Evolutionary conservation across 177 flowering plant species (phyloP).

Genomic region (Tripterygium wilfordii): DNA sequence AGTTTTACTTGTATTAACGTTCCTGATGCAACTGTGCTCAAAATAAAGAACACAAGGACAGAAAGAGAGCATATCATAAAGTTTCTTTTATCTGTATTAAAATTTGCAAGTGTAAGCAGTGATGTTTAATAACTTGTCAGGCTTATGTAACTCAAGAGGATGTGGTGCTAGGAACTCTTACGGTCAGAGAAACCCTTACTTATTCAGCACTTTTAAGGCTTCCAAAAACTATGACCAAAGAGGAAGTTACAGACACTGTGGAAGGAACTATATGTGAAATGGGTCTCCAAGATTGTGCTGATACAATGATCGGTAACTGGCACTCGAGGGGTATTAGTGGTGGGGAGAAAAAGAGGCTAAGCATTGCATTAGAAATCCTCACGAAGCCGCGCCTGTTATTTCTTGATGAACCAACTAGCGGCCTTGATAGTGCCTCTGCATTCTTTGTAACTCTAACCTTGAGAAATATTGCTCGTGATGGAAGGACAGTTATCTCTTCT

Average conservation of each 20-base stretch:
- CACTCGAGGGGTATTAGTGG: constrained; percentile 66
- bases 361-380: constrained; percentile 66
- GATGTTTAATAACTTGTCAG: constrained; percentile 19
- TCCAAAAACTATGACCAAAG: constrained; percentile 36
- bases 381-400: constrained; percentile 48
- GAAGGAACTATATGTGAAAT: constrained; percentile 49
- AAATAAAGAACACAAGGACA: no score
- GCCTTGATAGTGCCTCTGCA: constrained; percentile 71
- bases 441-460: constrained; percentile 57
- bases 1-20: no score
- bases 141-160: constrained; percentile 84
- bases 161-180: constrained; percentile 58
- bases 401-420: constrained; percentile 78
- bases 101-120: background rate
- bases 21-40: no score
- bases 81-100: no score
- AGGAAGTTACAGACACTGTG: constrained; percentile 30
- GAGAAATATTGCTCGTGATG: constrained; percentile 45
- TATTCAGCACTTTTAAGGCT: constrained; percentile 66
- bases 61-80: no score
- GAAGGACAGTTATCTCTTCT: constrained; percentile 55
- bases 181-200: constrained; percentile 54
- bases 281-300: constrained; percentile 65
- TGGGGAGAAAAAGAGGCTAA: constrained; percentile 66
- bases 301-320: constrained; percentile 62